Conservation (phyloP, 768 basidiomycete species). For the Trichaptum fuscoviolaceum region DNA sequence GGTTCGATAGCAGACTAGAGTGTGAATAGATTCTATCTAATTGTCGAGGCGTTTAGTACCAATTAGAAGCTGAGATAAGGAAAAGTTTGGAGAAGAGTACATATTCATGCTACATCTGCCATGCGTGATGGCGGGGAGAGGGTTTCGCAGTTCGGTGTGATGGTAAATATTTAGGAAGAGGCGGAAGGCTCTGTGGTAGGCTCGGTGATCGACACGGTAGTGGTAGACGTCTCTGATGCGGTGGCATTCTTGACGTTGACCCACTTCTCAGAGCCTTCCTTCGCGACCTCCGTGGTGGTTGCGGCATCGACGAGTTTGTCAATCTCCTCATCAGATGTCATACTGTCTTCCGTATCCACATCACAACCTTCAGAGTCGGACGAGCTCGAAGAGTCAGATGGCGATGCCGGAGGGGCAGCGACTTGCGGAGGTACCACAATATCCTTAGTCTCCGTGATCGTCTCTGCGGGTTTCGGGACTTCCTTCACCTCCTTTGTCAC, state of each 20-base stretch:
- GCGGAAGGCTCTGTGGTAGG: not conserved
- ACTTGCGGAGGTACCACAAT: conserved; percentile 16
- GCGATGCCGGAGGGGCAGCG: not conserved
- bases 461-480: conserved; percentile 40
- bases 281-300: conserved; percentile 13
- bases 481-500: conserved; percentile 34
- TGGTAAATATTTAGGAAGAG: not conserved
- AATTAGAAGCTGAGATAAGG: not conserved
- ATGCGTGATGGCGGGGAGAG: not conserved
- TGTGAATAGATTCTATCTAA: not conserved
- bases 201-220: not conserved
- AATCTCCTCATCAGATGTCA: conserved; percentile 69
- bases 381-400: conserved; percentile 16
- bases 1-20: not conserved
- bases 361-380: conserved; percentile 59
- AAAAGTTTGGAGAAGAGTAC: not conserved
- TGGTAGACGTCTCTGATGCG: conserved; percentile 2
- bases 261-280: conserved; percentile 59
- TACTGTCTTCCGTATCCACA: conserved; percentile 71
- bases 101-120: not conserved
- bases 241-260: conserved; percentile 54
- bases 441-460: conserved; percentile 18
- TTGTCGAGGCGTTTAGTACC: not conserved
- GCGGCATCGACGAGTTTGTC: conserved; percentile 18
- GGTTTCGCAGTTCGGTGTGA: not conserved